A percentile compares a stretch with the other conserved stretches of the same genome.
Evolutionary conservation across 129 eudicot species (phyloP).

Genomic region (Helichrysum umbraculigerum): DNA sequence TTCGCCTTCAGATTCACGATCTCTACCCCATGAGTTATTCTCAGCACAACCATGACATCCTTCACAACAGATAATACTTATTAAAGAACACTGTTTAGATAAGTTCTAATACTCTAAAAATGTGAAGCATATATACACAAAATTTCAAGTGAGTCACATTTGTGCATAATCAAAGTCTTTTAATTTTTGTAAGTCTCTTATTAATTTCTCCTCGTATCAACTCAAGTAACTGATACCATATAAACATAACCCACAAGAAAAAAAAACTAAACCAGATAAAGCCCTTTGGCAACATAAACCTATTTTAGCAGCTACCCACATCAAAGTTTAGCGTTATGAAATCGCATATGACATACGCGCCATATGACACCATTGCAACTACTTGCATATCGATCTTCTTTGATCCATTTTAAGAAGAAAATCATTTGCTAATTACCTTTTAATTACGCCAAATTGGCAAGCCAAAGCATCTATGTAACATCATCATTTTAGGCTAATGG

Average conservation of each 20-base stretch:
- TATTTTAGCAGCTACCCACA: no score
- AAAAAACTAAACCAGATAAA: slow-evolving; percentile 3
- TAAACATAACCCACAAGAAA: neutral
- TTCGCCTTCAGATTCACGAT: slow-evolving; percentile 28
- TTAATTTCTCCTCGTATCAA: neutral
- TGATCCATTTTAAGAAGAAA: neutral
- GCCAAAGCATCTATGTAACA: neutral
- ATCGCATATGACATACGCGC: no score
- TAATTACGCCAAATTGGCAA: slow-evolving; percentile 5
- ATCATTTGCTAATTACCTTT: slow-evolving; percentile 9
- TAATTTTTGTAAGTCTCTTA: neutral
- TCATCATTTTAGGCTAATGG: neutral
- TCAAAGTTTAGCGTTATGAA: no score
- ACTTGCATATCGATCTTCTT: no score
- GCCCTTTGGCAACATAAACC: slow-evolving; percentile 2
- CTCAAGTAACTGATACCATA: slow-evolving; percentile 15
- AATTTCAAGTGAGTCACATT: neutral
- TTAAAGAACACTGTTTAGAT: neutral
- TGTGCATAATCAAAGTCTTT: neutral
- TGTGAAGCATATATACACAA: neutral
- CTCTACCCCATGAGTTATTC: slow-evolving; percentile 26
- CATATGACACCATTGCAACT: no score
- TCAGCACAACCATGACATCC: slow-evolving; percentile 28
- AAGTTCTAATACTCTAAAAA: neutral
- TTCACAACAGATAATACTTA: neutral